Conservation (phyloP, 1,284 basidiomycete species). For the Xanthoconium separans region DNA sequence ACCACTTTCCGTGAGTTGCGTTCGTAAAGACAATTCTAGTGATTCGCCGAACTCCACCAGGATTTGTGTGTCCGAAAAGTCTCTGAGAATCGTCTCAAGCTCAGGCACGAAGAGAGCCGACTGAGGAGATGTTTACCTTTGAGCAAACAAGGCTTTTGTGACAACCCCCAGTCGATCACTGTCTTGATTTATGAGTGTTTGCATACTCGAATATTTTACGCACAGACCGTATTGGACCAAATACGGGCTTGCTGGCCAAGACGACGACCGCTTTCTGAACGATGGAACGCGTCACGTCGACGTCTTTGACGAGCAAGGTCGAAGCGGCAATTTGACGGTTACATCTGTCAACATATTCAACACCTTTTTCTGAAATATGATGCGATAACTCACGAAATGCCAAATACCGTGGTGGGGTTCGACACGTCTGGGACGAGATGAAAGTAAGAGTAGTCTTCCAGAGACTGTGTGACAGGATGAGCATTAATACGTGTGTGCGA, state of each 20-base stretch:
- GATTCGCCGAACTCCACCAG: conserved; percentile 81
- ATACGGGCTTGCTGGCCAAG: conserved; percentile 85
- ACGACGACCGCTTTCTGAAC: conserved; percentile 99
- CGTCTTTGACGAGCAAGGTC: conserved; percentile 76
- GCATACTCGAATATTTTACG: not conserved
- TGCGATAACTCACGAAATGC: conserved; percentile 75
- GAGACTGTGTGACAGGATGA: conserved; percentile 50
- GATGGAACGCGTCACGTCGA: conserved; percentile 91
- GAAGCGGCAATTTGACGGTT: conserved; percentile 92
- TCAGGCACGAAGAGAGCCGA: not conserved
- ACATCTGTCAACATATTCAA: conserved; percentile 54
- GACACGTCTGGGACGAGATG: conserved; percentile 74
- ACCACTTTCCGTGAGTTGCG: conserved; percentile 75
- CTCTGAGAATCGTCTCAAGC: conserved; percentile 40
- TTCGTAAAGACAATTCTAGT: conserved; percentile 65
- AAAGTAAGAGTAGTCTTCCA: conserved; percentile 98
- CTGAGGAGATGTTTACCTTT: conserved; percentile 44
- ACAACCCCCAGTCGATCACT: conserved; percentile 96
- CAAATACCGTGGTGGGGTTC: conserved; percentile 82
- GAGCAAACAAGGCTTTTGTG: conserved; percentile 86
- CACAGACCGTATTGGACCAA: conserved; percentile 77
- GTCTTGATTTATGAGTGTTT: conserved; percentile 11
- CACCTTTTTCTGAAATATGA: not conserved
- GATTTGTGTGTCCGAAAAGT: conserved; percentile 83
- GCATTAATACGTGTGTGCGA: conserved; percentile 6